phyloP scores from a whole-genome alignment of 2,329 filamentous ascomycete genomes.

The Alternaria consortialis region DNA sequence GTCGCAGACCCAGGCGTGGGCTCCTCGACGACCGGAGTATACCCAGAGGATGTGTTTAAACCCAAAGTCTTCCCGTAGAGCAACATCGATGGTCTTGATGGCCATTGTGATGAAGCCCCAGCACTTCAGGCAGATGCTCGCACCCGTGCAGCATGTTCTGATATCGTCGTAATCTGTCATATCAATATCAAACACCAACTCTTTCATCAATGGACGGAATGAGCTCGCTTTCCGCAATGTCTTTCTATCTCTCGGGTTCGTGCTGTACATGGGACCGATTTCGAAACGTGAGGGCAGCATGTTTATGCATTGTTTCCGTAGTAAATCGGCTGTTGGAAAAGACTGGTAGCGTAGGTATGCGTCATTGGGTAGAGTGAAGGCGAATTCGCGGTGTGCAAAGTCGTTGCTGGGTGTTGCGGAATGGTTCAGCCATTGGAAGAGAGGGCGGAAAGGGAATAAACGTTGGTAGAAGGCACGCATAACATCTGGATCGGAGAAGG shows the following conservation, averaged over 20 bases:
- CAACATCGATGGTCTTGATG: slow-evolving; percentile 89
- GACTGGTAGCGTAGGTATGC: slow-evolving; percentile 93
- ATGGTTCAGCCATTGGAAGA: slow-evolving; percentile 99
- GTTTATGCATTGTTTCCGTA: slow-evolving; percentile 89
- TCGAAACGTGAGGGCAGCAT: slow-evolving; percentile 94
- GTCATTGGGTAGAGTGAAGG: slow-evolving; percentile 92
- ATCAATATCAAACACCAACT: slow-evolving; percentile 99
- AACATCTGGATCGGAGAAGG: slow-evolving; percentile 76
- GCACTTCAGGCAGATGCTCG: slow-evolving; percentile 92
- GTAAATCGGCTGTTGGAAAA: slow-evolving; percentile 72
- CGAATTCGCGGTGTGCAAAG: slow-evolving; percentile 93
- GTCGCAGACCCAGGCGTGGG: slow-evolving; percentile 98
- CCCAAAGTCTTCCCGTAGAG: slow-evolving; percentile 91
- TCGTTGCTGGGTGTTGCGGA: slow-evolving; percentile 84
- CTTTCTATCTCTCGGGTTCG: slow-evolving; percentile 94
- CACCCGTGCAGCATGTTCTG: slow-evolving; percentile 91
- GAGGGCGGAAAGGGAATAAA: slow-evolving; percentile 90
- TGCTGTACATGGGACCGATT: slow-evolving; percentile 95
- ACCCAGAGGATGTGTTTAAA: slow-evolving; percentile 99
- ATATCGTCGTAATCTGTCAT: slow-evolving; percentile 98
- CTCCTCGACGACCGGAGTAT: slow-evolving; percentile 94
- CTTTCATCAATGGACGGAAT: slow-evolving; percentile 89
- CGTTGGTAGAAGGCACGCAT: slow-evolving; percentile 96
- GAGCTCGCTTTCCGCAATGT: slow-evolving; percentile 79
- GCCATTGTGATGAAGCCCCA: slow-evolving; percentile 99